Conservation (phyloP, 179 eudicot genomes). For the Beta corolliflora region DNA sequence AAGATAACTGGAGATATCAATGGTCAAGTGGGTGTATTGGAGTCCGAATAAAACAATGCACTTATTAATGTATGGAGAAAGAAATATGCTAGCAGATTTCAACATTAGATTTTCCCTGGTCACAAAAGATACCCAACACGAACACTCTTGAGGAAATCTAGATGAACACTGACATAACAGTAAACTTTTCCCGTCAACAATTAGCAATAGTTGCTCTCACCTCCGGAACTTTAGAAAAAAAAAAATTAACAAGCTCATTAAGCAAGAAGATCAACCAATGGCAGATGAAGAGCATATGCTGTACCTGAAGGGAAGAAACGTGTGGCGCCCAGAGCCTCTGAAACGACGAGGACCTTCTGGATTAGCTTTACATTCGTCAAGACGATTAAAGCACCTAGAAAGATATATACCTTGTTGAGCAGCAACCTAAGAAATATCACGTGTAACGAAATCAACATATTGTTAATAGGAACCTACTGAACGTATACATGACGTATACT, state of each 20-base stretch:
- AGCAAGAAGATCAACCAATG: neutral
- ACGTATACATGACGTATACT: neutral
- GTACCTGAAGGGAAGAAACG: conserved; percentile 75
- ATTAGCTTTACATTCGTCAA: conserved; percentile 43
- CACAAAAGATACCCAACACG: neutral
- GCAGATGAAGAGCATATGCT: neutral
- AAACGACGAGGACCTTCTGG: conserved; percentile 90
- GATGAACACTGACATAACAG: neutral
- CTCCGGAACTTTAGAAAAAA: neutral
- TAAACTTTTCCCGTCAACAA: neutral
- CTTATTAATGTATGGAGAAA: neutral
- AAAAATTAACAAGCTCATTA: neutral
- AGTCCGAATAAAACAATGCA: no score
- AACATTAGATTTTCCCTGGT: no score
- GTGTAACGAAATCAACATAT: conserved; percentile 4
- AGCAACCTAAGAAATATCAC: conserved; percentile 60
- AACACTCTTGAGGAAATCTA: neutral
- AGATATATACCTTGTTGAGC: conserved; percentile 93
- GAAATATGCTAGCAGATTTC: neutral
- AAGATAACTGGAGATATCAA: no score
- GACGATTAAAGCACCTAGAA: conserved; percentile 70
- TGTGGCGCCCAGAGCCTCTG: conserved; percentile 60
- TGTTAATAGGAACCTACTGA: neutral
- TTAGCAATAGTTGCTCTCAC: neutral
- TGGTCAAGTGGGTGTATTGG: no score